These are phyloP conservation scores for Ceratobasidium sp. DNA, from an alignment of 1,284 basidiomycete species.

Conservation along the genomic window DNA sequence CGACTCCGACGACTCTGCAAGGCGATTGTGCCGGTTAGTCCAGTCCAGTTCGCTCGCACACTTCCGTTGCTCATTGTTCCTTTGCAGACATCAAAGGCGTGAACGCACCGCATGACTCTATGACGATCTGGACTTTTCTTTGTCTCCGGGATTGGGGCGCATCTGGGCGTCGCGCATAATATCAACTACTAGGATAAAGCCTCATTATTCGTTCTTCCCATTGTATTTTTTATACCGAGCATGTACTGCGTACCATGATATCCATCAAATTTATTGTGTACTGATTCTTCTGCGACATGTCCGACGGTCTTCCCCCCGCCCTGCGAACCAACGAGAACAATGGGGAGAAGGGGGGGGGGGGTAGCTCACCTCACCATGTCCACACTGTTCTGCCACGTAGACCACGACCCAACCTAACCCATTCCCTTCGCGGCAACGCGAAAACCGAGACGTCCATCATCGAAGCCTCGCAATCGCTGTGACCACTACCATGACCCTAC, in stretches of 20 bases:
- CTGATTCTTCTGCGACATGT: not conserved
- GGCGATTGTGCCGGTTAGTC: constrained; percentile 42
- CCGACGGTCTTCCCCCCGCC: not conserved
- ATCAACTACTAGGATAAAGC: constrained; percentile 26
- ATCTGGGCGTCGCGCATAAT: constrained; percentile 7
- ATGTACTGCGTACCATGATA: constrained; percentile 41
- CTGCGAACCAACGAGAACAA: constrained; percentile 10
- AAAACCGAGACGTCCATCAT: not conserved
- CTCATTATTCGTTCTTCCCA: constrained; percentile 44
- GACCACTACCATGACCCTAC: constrained; percentile 28
- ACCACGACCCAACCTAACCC: not conserved
- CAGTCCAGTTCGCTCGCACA: not conserved
- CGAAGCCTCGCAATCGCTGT: constrained; percentile 30
- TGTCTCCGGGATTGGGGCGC: constrained; percentile 28
- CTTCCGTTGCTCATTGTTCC: constrained; percentile 38
- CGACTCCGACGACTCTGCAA: constrained; percentile 44
- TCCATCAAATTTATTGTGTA: constrained; percentile 24
- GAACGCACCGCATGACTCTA: constrained; percentile 9
- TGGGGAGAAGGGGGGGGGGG: not conserved
- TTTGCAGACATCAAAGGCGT: constrained; percentile 38
- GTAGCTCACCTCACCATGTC: not conserved
- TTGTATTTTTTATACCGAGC: constrained; percentile 44
- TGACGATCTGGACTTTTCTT: constrained; percentile 8
- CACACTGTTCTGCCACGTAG: constrained; percentile 28
- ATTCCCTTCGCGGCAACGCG: not conserved